Base-by-base conservation (phyloP, 208 protist genomes). In the Histomonas meleagridis region DNA sequence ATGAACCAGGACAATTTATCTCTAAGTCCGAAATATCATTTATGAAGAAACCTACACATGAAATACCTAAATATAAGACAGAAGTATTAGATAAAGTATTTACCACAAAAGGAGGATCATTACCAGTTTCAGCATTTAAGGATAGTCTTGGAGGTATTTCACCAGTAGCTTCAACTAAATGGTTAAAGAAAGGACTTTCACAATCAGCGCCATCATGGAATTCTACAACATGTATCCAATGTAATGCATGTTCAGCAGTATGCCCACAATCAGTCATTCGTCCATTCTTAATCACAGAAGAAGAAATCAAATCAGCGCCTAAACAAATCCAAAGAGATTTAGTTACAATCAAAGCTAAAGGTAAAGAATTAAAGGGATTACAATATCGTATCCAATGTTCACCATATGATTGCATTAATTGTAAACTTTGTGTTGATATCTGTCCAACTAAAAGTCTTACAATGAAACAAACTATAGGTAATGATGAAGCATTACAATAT, bases 231-330 rank as follows among this genome's bases (percentile, higher is more conserved):
- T 96, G 95, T 93, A 95, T 94, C 32, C 95, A 96, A 90, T 96
- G 95, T 92, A 95, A 94, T 81, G 55, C 92, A 32, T 96, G 95
- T 93, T 65, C 93, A 21, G 28, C 93, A 40, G 92, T 94, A 72
- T 96, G 95, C 92, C 95, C 95, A 28, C 95, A 96, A 91, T 94
- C 95, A n/a, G 94, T 94, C 91, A 95, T 96, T 65, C 69, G 95
- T 5, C 94, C 95, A 46, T 96, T 94, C 90, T 79, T 96, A 23
- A 65, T 95, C 40, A 28, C n/a, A 7, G 5, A 3, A 28, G 40
- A 79, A 51, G 70, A 79, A 28, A 35, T 79, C 32, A 51, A 46
- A 18, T n/a, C n/a, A 23, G 40, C 40, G 18, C 70, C 70, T n/a
- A 9, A 46, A 7, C 40, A 79, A 35, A 46, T 79, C 14, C n/a